Evolutionary conservation across 306 rosid genomes (phyloP).

Genomic region (Gleditsia sinensis): DNA sequence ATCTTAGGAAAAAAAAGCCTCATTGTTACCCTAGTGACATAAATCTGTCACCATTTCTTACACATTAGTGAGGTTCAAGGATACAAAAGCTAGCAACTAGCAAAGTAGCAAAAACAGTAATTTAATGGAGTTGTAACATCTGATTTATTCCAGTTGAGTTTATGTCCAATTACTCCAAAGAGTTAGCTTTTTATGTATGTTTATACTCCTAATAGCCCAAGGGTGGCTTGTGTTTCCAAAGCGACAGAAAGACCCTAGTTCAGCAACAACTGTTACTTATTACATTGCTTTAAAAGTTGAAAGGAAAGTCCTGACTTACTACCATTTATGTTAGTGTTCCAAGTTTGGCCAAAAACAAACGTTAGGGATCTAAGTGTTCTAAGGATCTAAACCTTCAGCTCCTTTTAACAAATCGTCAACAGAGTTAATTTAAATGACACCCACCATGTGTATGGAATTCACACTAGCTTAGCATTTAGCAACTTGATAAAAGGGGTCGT

Average conservation of each 20-base stretch:
- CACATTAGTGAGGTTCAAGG: neutral
- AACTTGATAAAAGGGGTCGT: too few species aligned
- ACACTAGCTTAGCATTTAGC: too few species aligned
- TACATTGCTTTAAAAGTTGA: conserved; percentile 17
- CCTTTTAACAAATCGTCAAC: conserved; percentile 7
- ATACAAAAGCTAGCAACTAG: neutral
- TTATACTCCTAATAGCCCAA: conserved; percentile 22
- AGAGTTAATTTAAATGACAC: too few species aligned
- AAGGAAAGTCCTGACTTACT: neutral
- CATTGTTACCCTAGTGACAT: neutral
- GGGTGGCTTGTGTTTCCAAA: conserved; percentile 20
- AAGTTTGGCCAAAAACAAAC: too few species aligned
- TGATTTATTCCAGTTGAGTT: neutral
- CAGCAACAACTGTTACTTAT: conserved; percentile 30
- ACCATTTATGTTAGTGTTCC: neutral
- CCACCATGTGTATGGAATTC: neutral
- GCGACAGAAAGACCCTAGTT: neutral
- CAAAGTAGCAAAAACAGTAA: neutral
- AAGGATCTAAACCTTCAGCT: conserved; percentile 15
- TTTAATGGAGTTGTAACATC: neutral
- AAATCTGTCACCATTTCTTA: neutral
- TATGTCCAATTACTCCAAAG: neutral
- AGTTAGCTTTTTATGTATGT: conserved; percentile 11
- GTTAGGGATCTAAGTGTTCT: too few species aligned
- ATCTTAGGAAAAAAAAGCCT: neutral